Conservation (phyloP, 768 basidiomycete species). For the Kwoniella newhampshirensis region DNA sequence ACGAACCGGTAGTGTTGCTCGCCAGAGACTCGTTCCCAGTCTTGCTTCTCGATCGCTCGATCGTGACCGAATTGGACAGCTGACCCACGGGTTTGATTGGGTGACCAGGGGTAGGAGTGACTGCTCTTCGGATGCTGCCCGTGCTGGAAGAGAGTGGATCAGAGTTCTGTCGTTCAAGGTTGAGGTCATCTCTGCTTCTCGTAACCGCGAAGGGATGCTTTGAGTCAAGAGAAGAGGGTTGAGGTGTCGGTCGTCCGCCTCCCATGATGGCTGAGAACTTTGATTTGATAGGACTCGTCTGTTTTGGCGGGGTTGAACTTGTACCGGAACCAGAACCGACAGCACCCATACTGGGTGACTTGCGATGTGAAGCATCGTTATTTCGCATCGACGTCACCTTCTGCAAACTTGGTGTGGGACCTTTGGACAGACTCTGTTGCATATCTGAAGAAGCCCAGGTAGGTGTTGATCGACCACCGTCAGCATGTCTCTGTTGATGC, state of each 20-base stretch:
- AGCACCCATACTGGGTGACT: slow-evolving; percentile 13
- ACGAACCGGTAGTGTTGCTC: slow-evolving; percentile 10
- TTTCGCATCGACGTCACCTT: slow-evolving; percentile 11
- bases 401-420: slow-evolving; percentile 17
- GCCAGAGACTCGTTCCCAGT: slow-evolving; percentile 6
- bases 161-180: slow-evolving; percentile 9
- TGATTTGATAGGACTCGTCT: slow-evolving; percentile 34
- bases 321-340: not conserved
- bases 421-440: slow-evolving; percentile 21
- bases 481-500: slow-evolving; percentile 14
- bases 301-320: slow-evolving; percentile 10
- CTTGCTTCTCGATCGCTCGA: slow-evolving; percentile 3
- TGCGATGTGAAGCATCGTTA: slow-evolving; percentile 16
- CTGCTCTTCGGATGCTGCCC: slow-evolving; percentile 10
- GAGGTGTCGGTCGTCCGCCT: slow-evolving; percentile 11
- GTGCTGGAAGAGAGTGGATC: slow-evolving; percentile 10
- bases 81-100: not conserved
- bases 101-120: slow-evolving; percentile 18
- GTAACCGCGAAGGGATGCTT: slow-evolving; percentile 43
- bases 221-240: slow-evolving; percentile 1
- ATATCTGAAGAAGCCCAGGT: slow-evolving; percentile 17
- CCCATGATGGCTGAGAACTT: slow-evolving; percentile 37
- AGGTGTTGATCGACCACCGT: slow-evolving; percentile 24
- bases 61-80: not conserved
- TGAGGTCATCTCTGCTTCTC: slow-evolving; percentile 17